Evolutionary conservation across 805 yeast species (phyloP).

Genomic region (Kodamaea kaohsiungensis): DNA sequence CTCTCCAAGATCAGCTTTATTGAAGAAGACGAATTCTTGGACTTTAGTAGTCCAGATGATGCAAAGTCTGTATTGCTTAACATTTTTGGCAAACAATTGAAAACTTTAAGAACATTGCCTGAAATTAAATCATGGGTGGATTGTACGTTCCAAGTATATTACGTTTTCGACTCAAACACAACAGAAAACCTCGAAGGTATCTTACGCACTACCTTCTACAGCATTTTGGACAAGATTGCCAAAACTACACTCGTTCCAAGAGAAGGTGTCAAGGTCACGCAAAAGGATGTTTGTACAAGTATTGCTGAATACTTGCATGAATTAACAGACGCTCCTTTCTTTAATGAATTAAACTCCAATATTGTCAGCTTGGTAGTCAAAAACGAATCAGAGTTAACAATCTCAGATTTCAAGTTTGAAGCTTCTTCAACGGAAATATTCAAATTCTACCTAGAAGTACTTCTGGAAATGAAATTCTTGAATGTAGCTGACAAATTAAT

Average conservation of each 20-base stretch:
- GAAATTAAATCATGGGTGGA: slow-evolving; percentile 21
- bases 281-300: neutral
- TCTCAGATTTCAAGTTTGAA: slow-evolving; percentile 11
- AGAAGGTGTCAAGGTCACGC: neutral
- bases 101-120: slow-evolving; percentile 14
- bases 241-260: neutral
- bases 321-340: slow-evolving; percentile 3
- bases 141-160: slow-evolving; percentile 19
- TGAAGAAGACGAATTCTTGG: slow-evolving; percentile 17
- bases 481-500: neutral
- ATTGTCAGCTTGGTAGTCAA: neutral
- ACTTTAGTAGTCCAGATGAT: slow-evolving; percentile 19
- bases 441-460: slow-evolving; percentile 12
- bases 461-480: neutral
- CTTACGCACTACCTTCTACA: slow-evolving; percentile 5
- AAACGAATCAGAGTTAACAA: neutral
- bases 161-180: slow-evolving; percentile 13
- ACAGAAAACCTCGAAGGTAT: slow-evolving; percentile 1
- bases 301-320: slow-evolving; percentile 1
- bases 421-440: slow-evolving; percentile 11
- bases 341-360: neutral
- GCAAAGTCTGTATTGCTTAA: slow-evolving; percentile 20
- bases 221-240: neutral
- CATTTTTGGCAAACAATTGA: slow-evolving; percentile 19
- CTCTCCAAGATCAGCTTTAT: slow-evolving; percentile 8